Conservation (phyloP, 768 basidiomycete genomes). For the Boletales sp. region DNA sequence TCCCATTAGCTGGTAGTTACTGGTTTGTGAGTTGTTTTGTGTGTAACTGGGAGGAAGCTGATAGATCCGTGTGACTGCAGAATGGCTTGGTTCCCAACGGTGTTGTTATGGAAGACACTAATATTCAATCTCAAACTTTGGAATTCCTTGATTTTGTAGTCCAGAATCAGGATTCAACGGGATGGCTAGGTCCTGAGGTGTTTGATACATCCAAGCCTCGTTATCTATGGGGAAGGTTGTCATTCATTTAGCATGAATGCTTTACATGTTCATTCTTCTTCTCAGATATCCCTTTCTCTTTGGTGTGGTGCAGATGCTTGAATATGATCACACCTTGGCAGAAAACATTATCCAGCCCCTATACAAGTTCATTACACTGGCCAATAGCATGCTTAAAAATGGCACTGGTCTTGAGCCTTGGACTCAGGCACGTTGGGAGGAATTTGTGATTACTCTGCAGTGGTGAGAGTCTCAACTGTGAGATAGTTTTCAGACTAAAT, state of each 20-base stretch:
- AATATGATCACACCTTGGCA: slow-evolving; percentile 1
- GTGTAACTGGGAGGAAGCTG: background rate
- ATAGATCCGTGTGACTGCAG: background rate
- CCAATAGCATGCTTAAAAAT: slow-evolving; percentile 51
- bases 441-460: slow-evolving; percentile 53
- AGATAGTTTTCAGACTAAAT: background rate
- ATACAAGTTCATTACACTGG: slow-evolving; percentile 49
- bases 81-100: background rate
- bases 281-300: slow-evolving; percentile 5
- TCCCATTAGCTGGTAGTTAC: background rate
- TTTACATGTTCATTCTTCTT: background rate
- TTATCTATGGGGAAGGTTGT: slow-evolving; percentile 4
- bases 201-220: background rate
- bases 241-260: background rate
- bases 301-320: slow-evolving; percentile 2
- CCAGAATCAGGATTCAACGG: slow-evolving; percentile 1
- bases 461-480: slow-evolving; percentile 36
- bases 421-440: slow-evolving; percentile 55
- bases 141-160: slow-evolving; percentile 1
- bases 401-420: slow-evolving; percentile 52
- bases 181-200: slow-evolving; percentile 1
- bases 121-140: background rate
- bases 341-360: slow-evolving; percentile 1
- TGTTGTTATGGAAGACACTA: background rate
- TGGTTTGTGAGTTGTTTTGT: background rate